Percentiles rank a stretch among this genome's conserved stretches.
These are phyloP conservation scores for Aphanocladium album DNA, from an alignment of 2,329 filamentous ascomycete species.

Conservation along the genomic window DNA sequence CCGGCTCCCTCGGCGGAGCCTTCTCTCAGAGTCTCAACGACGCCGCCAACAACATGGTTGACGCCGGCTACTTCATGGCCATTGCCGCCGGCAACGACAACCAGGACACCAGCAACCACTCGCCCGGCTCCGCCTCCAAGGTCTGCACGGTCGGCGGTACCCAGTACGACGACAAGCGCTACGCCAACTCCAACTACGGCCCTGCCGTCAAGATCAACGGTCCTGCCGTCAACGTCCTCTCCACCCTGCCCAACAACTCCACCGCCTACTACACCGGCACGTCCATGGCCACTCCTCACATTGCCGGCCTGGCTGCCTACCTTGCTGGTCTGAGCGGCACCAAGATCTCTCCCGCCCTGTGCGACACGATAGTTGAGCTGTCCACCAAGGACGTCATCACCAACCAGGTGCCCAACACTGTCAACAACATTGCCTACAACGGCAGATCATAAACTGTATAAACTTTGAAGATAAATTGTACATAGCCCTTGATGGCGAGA, in stretches of 20 bases:
- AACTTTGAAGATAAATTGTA: background rate
- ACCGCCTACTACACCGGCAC: constrained; percentile 45
- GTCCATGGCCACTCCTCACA: constrained; percentile 21
- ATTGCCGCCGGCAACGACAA: constrained; percentile 44
- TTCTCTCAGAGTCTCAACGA: constrained; percentile 31
- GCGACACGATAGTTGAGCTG: constrained; percentile 31
- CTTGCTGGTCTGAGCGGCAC: constrained; percentile 30
- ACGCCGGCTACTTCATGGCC: constrained; percentile 36
- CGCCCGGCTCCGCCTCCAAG: constrained; percentile 36
- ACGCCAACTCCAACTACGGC: constrained; percentile 43
- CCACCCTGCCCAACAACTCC: constrained; percentile 37
- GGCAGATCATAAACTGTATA: constrained; percentile 21
- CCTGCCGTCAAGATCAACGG: constrained; percentile 40
- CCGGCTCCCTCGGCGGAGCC: constrained; percentile 40
- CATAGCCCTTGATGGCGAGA: background rate
- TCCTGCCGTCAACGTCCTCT: constrained; percentile 38
- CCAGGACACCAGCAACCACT: constrained; percentile 29
- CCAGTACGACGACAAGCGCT: constrained; percentile 28
- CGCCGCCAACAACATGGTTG: constrained; percentile 37
- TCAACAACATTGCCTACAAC: constrained; percentile 43
- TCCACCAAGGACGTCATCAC: constrained; percentile 31
- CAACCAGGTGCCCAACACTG: constrained; percentile 26
- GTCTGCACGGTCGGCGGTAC: constrained; percentile 45
- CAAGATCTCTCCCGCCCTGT: constrained; percentile 5
- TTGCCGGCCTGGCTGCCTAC: constrained; percentile 20